Evolutionary conservation across 108 stramenopile genomes (phyloP), one percentile per base, ranked within the genome.

Genomic region (Cylindrotheca fusiformis): DNA sequence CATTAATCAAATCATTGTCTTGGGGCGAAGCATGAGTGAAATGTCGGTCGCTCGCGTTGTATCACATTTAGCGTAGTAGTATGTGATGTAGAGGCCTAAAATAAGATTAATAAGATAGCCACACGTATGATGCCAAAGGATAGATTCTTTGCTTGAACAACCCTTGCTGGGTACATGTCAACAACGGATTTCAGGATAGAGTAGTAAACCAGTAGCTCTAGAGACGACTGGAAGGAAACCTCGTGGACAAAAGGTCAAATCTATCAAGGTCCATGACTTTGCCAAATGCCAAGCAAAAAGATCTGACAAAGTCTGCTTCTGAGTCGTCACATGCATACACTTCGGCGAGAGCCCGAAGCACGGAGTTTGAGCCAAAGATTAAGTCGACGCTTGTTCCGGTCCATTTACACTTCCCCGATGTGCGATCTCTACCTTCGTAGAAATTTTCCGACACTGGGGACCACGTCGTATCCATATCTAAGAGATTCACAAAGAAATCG

Each of bases 261-360:
- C 86, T 71, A 80, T 87, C 86, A 3, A 80, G 67, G 52, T 81
- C 79, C 74, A 80, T 82, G 10, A 84, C 81, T 65, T 88, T 88
- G 1, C 45, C 69, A 74, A 76, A 88, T 8, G 81, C 83, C 28
- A 59, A 46, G 23, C 77, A 48, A 63, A 88, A 88, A 46, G 84
- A 83, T 17, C 68, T 53, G 8, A 85, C 63, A 52, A 88, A 85
- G 52, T 72, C 36, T 47, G 56, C 80, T n/a, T 58, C 56, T 17
- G 72, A 58, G 52, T 81, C 83, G 19, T 55, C 63, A 53, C 70
- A 64, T 20, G 72, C 81, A 58, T 78, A 78, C 22, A 67, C 59
- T 65, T 88, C 86, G 23, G 78, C 71, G 32, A 85, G 57, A 14
- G 83, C 83, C 48, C 86, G 78, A 1, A 88, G 67, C 32, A 80